Evolutionary conservation across 257 asterid genomes (phyloP), one percentile per base, ranked within the genome.

Genomic region (Petunia axillaris): DNA sequence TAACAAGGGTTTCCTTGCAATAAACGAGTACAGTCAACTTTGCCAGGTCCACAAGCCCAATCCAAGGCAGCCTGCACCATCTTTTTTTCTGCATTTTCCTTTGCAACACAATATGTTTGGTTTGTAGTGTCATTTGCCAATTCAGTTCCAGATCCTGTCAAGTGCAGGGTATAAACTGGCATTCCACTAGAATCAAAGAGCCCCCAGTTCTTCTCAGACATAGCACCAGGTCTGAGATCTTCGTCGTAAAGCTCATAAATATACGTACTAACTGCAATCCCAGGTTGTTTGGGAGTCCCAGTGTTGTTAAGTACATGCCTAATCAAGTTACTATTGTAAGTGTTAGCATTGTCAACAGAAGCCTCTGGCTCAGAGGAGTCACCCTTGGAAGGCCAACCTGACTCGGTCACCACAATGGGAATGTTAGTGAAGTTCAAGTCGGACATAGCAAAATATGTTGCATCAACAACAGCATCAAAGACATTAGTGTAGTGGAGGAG

Each of bases 311-410:
- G 82, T 50, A 96, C 82, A 77, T 92, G 98, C 55, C 87, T 75
- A 80, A 96, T 92, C 82, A 96, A 90, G 79, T 94, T 94, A 76
- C 98, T 96, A 77, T 94, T 94, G 83, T 94, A 93, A 52, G 98
- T 93, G 85, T 93, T 90, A 5, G 96, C 98, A 43, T 93, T 94
- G 62, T 92, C 97, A 4, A 85, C 82, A 60, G 93, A 89, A 16
- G 99, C 97, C 11, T 91, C 97, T 0, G 89, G 90, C 87, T 96
- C 98, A 0, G 85, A 41, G 3, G 92, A 82, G 82, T 89, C 94
- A 1, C 98, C 99, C 87, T 89, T 91, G 9, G 98, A 94, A 36
- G 99, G 99, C 99, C 99, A 96, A 8, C 99, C 99, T 0, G 99
- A 88, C 75, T 96, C 99, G 0, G 95, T 92, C 77, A 96, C 92